phyloP scores from a whole-genome alignment of 140 eudicot genomes.

The Flaveria floridana region DNA sequence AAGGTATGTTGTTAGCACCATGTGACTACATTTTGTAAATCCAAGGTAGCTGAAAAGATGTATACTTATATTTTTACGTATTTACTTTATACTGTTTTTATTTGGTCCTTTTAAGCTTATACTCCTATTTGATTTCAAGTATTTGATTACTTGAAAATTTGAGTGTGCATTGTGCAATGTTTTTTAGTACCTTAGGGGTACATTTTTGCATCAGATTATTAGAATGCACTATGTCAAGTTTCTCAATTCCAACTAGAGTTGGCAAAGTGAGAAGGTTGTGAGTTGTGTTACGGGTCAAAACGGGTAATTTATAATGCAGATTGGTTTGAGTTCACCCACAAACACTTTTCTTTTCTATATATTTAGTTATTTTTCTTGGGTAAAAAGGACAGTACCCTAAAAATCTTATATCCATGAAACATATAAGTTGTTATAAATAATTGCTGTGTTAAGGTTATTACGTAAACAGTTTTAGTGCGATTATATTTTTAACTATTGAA shows the following conservation, averaged over 20 bases:
- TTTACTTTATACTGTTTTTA: background rate
- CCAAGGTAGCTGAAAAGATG: background rate
- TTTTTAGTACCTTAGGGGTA: background rate
- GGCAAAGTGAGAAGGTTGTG: background rate
- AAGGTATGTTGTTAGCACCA: conserved; percentile 49
- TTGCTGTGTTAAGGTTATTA: background rate
- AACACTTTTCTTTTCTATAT: background rate
- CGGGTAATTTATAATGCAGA: background rate
- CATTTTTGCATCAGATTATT: background rate
- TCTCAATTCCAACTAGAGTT: background rate
- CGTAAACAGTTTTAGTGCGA: background rate
- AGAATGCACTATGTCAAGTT: background rate
- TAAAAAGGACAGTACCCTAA: background rate
- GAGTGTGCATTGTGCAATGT: too few relatives aligned
- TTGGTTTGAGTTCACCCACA: background rate
- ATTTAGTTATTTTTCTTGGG: background rate
- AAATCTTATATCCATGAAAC: background rate
- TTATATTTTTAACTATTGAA: background rate
- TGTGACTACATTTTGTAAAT: background rate
- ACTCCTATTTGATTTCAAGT: background rate
- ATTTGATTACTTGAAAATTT: background rate
- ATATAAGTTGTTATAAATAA: background rate
- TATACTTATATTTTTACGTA: background rate
- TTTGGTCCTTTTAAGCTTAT: background rate
- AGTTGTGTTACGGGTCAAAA: background rate